Evolutionary conservation across 140 eudicot species (phyloP), one percentile per base, ranked within the genome.

Genomic region (Senecio squalidus): DNA sequence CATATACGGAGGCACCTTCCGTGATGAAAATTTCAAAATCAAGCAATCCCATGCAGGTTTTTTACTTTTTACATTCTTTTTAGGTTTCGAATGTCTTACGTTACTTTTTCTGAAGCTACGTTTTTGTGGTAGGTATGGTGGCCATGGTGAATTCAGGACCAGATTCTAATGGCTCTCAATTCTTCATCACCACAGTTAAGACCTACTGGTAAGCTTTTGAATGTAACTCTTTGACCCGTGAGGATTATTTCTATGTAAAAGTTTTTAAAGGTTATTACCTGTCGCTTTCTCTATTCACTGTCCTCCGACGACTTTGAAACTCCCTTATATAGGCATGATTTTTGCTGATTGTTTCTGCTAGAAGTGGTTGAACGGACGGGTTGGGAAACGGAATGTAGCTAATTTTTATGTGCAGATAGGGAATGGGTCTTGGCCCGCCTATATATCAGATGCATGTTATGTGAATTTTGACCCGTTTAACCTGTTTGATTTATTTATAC

Each of bases 71-170:
- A 25, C 1, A 16, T 33, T 15, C 13, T 50, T 20, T 33, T 28
- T 41, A 9, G 4, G 23, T 44, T 18, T 4, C 3, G 15, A 2
- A 48, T 48, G 15, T 4, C 15, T 17, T 61, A 39, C 28, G 23
- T 9, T 60, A 22, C 36, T 61, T 50, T 23, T 29, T 47, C 69
- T 62, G 36, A 79, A 16, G 17, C 36, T 64, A 13, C 10, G 14
- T 30, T 43, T 40, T 58, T 26, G n/a, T 58, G 75, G 70, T 80
- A 90, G 95, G 95, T 67, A 74, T 80, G 65, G 84, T 89, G 29
- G 76, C 97, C 50, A 83, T 89, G 97, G 97, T 74, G 48, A 89
- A 89, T 77, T 80, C 95, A 55, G 97, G 95, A 62, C 97, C 84
- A 15, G 88, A 89, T 80, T 89, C 95, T 29, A 89, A 89, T 63